These are phyloP conservation scores for Metrosideros polymorpha DNA, from an alignment of 441 rosid species.

Conservation along the genomic window DNA sequence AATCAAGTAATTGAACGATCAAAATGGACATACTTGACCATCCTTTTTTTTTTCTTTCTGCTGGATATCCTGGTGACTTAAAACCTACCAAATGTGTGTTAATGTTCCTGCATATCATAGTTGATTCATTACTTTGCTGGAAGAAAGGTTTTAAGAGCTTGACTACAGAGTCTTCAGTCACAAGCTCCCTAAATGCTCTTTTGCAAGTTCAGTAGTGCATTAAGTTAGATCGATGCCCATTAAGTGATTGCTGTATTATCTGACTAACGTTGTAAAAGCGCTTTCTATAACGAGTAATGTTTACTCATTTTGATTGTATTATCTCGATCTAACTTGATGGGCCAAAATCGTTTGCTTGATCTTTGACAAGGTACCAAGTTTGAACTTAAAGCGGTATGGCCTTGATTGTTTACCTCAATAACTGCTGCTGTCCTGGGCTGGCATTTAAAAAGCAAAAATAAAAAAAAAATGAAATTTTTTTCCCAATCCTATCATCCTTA, in stretches of 20 bases:
- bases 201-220: neutral
- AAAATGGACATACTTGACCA: neutral
- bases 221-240: neutral
- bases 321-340: neutral
- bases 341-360: neutral
- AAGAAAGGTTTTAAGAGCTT: too few species aligned
- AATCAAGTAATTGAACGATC: neutral
- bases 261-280: neutral
- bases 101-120: neutral
- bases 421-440: neutral
- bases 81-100: neutral
- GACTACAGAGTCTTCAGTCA: too few species aligned
- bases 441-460: neutral
- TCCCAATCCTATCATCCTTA: neutral
- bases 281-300: neutral
- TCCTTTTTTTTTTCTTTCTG: neutral
- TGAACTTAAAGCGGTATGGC: neutral
- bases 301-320: neutral
- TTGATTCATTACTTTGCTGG: too few species aligned
- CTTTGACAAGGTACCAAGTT: neutral
- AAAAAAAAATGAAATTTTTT: neutral
- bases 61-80: neutral
- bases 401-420: neutral
- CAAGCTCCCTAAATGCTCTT: neutral
- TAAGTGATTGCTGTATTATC: neutral